These are phyloP conservation scores for Hypoxylon sp. DNA, from an alignment of 2,329 filamentous ascomycete genomes.

Conservation along the genomic window DNA sequence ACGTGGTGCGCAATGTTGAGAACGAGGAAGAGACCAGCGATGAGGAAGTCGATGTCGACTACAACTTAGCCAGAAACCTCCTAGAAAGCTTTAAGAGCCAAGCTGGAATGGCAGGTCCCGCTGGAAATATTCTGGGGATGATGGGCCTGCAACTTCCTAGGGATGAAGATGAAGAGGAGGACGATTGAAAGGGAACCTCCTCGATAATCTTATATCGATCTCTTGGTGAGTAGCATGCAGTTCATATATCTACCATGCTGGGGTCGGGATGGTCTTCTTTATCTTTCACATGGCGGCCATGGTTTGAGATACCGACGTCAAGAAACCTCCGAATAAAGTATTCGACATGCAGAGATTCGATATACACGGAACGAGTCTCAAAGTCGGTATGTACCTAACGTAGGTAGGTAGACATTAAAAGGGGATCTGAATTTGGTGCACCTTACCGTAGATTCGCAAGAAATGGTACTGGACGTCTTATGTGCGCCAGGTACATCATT, in stretches of 20 bases:
- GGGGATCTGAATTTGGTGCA: too few species aligned
- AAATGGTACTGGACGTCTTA: too few species aligned
- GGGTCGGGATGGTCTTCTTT: background rate
- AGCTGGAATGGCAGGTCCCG: constrained; percentile 85
- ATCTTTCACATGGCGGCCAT: too few species aligned
- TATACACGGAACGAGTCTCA: too few species aligned
- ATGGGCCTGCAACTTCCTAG: constrained; percentile 86
- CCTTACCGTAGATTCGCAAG: background rate
- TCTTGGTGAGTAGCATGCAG: background rate
- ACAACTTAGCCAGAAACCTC: constrained; percentile 89
- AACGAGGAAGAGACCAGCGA: constrained; percentile 63
- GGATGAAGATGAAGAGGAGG: constrained; percentile 73
- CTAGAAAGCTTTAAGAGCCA: constrained; percentile 94
- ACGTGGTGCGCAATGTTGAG: constrained; percentile 45
- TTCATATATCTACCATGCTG: background rate
- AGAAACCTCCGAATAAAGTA: background rate
- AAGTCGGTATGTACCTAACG: too few species aligned
- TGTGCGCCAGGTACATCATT: too few species aligned
- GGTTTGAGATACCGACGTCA: too few species aligned
- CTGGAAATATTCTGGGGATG: constrained; percentile 86
- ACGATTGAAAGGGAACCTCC: constrained; percentile 40
- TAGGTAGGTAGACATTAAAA: too few species aligned
- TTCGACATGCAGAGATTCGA: background rate
- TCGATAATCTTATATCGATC: background rate
- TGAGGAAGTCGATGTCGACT: constrained; percentile 80